Evolutionary conservation across 305 asterid species (phyloP).

Genomic region (Nicotiana rustica): DNA sequence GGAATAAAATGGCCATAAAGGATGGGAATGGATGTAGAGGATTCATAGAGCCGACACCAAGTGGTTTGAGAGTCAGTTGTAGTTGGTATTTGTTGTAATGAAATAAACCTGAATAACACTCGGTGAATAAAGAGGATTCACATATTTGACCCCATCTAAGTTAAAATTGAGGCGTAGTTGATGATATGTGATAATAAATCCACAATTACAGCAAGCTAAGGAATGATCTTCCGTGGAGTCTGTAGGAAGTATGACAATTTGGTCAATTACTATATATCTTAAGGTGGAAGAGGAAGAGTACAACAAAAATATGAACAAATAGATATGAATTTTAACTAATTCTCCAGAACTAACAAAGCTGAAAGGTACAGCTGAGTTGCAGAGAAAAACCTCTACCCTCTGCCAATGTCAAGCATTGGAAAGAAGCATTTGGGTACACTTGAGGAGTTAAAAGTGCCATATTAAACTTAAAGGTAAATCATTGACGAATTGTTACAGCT

Average conservation of each 20-base stretch:
- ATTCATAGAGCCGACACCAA: not conserved
- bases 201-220: not conserved
- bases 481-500: not conserved
- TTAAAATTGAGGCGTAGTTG: not conserved
- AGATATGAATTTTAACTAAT: not conserved
- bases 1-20: not conserved
- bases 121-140: not conserved
- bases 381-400: not conserved
- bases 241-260: not conserved
- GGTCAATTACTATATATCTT: not conserved
- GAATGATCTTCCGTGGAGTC: not conserved
- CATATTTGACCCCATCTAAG: not conserved
- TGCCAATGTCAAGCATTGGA: constrained; percentile 11
- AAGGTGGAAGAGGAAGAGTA: not conserved
- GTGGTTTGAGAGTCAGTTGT: not conserved
- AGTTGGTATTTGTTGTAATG: not conserved
- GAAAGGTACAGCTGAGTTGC: not conserved
- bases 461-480: constrained; percentile 11
- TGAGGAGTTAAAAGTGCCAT: not conserved
- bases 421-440: constrained; percentile 9
- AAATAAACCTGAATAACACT: not conserved
- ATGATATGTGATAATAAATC: not conserved
- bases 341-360: not conserved
- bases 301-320: constrained; percentile 22
- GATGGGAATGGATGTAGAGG: not conserved